These are phyloP conservation scores for Sedum album DNA, from an alignment of 164 flowering plant genomes.

Conservation along the genomic window DNA sequence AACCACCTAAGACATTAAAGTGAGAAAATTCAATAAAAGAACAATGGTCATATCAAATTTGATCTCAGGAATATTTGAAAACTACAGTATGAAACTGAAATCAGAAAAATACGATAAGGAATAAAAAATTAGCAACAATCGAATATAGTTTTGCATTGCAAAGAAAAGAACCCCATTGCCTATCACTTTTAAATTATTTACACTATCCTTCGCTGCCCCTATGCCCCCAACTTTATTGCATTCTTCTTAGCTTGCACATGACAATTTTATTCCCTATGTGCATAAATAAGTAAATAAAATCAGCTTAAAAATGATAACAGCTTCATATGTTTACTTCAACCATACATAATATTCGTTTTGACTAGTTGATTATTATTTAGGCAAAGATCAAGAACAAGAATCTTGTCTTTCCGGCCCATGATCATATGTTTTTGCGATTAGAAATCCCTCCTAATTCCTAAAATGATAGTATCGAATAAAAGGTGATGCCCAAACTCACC, in stretches of 20 bases:
- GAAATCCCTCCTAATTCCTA: conserved; percentile 7
- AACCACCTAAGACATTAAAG: conserved; percentile 3
- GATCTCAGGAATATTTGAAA: conserved; percentile 29
- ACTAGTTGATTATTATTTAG: neutral
- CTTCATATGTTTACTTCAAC: neutral
- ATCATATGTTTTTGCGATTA: neutral
- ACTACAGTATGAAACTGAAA: conserved; percentile 14
- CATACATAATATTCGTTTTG: conserved; percentile 4
- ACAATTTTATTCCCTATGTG: conserved; percentile 1
- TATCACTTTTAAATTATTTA: conserved; percentile 6
- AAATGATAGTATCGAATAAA: conserved; percentile 7
- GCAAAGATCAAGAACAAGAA: neutral
- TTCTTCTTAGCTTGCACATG: conserved; percentile 9
- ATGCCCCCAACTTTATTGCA: conserved; percentile 4
- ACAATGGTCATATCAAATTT: conserved; percentile 26
- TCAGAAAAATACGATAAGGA: conserved; percentile 7
- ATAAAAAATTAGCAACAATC: conserved; percentile 8
- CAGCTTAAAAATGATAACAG: neutral
- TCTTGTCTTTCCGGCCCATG: conserved; percentile 5
- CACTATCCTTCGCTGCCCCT: neutral
- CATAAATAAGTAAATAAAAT: neutral
- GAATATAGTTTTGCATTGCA: conserved; percentile 13
- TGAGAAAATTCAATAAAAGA: conserved; percentile 1
- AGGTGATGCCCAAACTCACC: conserved; percentile 2
- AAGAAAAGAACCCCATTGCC: conserved; percentile 15